Percentiles rank a stretch among this genome's conserved stretches.
Evolutionary conservation across 495 filamentous ascomycete species (phyloP).

Genomic region (Tuber microsphaerosporum): DNA sequence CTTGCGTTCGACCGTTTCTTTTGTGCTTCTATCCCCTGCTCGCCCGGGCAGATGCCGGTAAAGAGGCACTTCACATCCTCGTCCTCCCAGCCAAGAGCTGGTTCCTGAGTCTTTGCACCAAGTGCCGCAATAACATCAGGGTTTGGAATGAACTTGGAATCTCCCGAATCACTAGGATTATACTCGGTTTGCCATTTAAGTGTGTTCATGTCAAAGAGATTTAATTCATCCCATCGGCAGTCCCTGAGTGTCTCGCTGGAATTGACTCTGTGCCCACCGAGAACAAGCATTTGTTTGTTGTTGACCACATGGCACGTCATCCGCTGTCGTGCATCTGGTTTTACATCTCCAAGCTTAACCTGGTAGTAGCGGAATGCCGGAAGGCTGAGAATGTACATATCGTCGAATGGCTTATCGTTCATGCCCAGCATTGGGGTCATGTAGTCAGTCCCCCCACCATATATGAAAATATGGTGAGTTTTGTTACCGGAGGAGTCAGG

Average conservation of each 20-base stretch:
- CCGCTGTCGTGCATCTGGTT: conserved; percentile 6
- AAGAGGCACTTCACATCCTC: conserved; percentile 7
- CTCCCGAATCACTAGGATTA: not conserved
- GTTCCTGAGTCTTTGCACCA: not conserved
- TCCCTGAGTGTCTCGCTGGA: not conserved
- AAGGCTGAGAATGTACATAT: conserved; percentile 14
- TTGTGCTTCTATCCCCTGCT: not conserved
- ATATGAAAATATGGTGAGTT: conserved; percentile 9
- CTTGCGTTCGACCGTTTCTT: not conserved
- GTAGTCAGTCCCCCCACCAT: conserved; percentile 15
- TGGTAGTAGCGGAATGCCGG: conserved; percentile 11
- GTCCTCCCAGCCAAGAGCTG: conserved; percentile 9
- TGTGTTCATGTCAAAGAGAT: conserved; percentile 10
- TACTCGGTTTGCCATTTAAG: not conserved
- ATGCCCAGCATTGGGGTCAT: conserved; percentile 7
- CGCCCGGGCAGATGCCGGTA: not conserved
- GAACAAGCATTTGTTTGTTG: conserved; percentile 7
- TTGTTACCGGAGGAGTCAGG: not conserved
- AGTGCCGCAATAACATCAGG: not conserved
- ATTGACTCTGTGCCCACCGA: conserved; percentile 8
- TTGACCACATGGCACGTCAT: conserved; percentile 13
- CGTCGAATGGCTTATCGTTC: conserved; percentile 10
- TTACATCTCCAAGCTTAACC: conserved; percentile 4
- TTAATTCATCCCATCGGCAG: conserved; percentile 10
- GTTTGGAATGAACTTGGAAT: not conserved